Percentiles rank a stretch among this genome's conserved stretches.
Conservation (phyloP, 73 alveolate species). For the Uronychia setigera region DNA sequence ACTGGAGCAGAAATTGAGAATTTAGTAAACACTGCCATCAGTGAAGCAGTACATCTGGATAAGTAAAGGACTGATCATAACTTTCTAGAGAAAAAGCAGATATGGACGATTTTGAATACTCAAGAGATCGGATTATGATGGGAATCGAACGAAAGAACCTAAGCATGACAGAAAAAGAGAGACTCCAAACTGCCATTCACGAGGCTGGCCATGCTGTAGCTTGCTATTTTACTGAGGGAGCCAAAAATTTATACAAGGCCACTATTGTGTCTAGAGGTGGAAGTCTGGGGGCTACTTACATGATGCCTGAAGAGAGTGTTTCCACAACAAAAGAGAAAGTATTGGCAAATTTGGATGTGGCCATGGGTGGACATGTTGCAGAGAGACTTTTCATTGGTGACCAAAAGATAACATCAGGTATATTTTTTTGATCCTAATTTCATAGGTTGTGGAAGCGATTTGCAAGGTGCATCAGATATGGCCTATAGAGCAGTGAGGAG, state of each 20-base stretch:
- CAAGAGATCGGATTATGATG: constrained; percentile 58
- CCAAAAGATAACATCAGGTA: constrained; percentile 71
- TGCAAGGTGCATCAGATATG: constrained; percentile 62
- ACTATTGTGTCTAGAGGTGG: constrained; percentile 59
- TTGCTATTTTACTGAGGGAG: constrained; percentile 53
- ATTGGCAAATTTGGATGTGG: constrained; percentile 68
- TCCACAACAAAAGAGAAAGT: constrained; percentile 39
- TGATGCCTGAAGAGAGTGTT: constrained; percentile 47
- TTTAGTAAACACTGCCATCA: constrained; percentile 77
- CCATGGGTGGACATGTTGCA: constrained; percentile 86
- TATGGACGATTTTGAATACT: constrained; percentile 49
- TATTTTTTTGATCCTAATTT: too few relatives aligned
- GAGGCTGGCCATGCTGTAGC: constrained; percentile 64
- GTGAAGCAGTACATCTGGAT: constrained; percentile 78
- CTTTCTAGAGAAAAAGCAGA: constrained; percentile 19
- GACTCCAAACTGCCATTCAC: constrained; percentile 51
- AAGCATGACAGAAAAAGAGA: constrained; percentile 35
- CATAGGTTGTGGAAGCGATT: constrained; percentile 82
- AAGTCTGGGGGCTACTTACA: constrained; percentile 41
- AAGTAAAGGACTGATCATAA: constrained; percentile 13
- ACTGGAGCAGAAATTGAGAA: constrained; percentile 90
- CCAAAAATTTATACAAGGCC: constrained; percentile 42
- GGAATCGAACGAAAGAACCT: constrained; percentile 54
- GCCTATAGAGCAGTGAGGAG: constrained; percentile 64
- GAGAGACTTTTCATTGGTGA: constrained; percentile 74